A percentile compares a stretch with the other conserved stretches of the same genome.
phyloP scores from a whole-genome alignment of 345 rosid species.

The Gossypium longicalyx region DNA sequence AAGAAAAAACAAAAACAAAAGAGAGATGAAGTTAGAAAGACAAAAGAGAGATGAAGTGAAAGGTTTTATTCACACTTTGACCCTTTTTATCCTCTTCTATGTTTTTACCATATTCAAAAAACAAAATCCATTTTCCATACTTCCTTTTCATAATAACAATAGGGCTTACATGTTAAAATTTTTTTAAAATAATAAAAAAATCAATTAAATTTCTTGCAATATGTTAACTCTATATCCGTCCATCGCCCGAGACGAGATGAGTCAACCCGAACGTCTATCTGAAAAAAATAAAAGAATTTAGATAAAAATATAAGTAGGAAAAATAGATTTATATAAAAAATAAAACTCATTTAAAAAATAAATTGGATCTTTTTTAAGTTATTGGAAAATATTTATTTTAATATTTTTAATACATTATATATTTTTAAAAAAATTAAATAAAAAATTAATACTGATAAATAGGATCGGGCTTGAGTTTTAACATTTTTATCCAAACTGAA shows the following conservation, averaged over 20 bases:
- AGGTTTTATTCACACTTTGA: slow-evolving; percentile 61
- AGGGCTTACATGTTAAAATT: too few species aligned
- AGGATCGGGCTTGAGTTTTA: fast-evolving
- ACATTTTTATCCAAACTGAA: fast-evolving
- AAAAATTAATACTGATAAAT: fast-evolving
- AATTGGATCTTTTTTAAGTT: too few species aligned
- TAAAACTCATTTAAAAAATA: fast-evolving
- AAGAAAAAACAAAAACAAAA: not conserved
- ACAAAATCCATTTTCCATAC: not conserved
- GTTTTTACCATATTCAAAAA: not conserved
- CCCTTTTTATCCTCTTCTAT: slow-evolving; percentile 14
- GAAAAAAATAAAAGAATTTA: too few species aligned
- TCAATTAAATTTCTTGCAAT: too few species aligned
- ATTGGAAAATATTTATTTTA: too few species aligned
- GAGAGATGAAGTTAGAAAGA: not conserved
- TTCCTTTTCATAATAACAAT: not conserved
- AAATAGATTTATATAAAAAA: fast-evolving
- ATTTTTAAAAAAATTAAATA: too few species aligned
- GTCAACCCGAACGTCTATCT: fast-evolving
- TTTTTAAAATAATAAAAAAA: too few species aligned
- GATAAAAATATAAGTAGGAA: too few species aligned
- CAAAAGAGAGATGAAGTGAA: slow-evolving; percentile 29
- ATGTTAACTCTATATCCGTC: too few species aligned
- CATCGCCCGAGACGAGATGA: too few species aligned
- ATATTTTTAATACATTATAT: too few species aligned